These are phyloP conservation scores for Chaetomium cochliodes DNA, from an alignment of 495 filamentous ascomycete species.

Conservation along the genomic window DNA sequence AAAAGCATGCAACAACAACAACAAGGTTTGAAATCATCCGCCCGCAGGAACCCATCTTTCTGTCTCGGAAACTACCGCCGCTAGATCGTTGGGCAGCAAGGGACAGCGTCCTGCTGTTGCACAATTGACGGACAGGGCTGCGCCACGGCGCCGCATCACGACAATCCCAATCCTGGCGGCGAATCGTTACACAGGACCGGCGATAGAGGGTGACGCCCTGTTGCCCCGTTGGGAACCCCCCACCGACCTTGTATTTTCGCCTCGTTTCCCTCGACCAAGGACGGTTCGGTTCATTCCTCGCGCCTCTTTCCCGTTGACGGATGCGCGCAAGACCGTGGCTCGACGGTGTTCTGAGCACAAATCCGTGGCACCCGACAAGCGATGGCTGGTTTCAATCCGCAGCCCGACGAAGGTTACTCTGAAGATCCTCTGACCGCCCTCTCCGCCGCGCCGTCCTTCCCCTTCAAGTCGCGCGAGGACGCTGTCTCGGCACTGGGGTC, in stretches of 20 bases:
- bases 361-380: slow-evolving; percentile 11
- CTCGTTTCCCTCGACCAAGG: neutral
- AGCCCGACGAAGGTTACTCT: slow-evolving; percentile 59
- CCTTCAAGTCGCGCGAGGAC: slow-evolving; percentile 30
- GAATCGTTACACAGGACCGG: slow-evolving; percentile 4
- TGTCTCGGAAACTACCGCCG: neutral
- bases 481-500: slow-evolving; percentile 24
- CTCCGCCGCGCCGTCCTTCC: slow-evolving; percentile 32
- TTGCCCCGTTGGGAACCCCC: neutral
- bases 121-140: slow-evolving; percentile 10
- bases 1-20: neutral
- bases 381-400: slow-evolving; percentile 34
- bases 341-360: slow-evolving; percentile 4
- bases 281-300: neutral
- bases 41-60: neutral
- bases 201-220: neutral
- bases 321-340: neutral
- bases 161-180: slow-evolving; percentile 13
- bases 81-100: slow-evolving; percentile 5
- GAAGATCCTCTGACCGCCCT: slow-evolving; percentile 53
- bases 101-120: neutral
- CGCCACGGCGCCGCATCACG: slow-evolving; percentile 8
- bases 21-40: neutral
- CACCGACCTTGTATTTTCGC: slow-evolving; percentile 1
- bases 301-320: neutral